phyloP scores from a whole-genome alignment of 495 filamentous ascomycete species.

The Astrothelium subdiscretum region DNA sequence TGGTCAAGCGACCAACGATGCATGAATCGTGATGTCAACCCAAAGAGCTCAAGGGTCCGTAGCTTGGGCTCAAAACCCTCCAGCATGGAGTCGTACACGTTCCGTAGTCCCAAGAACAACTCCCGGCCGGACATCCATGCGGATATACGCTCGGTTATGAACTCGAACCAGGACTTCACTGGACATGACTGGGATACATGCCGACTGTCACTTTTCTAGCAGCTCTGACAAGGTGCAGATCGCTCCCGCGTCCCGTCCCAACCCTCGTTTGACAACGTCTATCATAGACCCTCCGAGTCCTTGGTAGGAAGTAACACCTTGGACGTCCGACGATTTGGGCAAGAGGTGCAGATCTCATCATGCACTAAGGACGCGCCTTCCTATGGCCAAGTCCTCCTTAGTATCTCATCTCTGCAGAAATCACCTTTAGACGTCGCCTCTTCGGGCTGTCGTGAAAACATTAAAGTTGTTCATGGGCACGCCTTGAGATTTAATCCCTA shows the following conservation, averaged over 20 bases:
- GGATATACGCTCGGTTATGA: not conserved
- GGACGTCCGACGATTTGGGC: not conserved
- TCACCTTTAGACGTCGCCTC: not conserved
- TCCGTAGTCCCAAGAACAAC: not conserved
- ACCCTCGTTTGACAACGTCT: not conserved
- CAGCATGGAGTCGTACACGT: not conserved
- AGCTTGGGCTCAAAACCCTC: not conserved
- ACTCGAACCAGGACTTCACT: not conserved
- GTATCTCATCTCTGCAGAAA: not conserved
- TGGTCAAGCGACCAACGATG: not conserved
- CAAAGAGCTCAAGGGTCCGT: not conserved
- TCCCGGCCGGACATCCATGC: not conserved
- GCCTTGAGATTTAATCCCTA: not conserved
- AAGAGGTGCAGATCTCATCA: not conserved
- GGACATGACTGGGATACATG: not conserved
- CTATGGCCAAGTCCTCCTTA: not conserved
- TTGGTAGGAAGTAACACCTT: not conserved
- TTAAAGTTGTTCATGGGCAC: not conserved
- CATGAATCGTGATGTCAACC: not conserved
- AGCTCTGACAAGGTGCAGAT: not conserved
- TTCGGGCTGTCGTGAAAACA: not conserved
- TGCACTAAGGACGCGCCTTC: not conserved
- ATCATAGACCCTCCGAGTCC: not conserved
- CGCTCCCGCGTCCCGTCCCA: not conserved
- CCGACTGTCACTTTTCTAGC: not conserved